Conservation (phyloP, 805 yeast species). For the Cephaloascus albidus region DNA sequence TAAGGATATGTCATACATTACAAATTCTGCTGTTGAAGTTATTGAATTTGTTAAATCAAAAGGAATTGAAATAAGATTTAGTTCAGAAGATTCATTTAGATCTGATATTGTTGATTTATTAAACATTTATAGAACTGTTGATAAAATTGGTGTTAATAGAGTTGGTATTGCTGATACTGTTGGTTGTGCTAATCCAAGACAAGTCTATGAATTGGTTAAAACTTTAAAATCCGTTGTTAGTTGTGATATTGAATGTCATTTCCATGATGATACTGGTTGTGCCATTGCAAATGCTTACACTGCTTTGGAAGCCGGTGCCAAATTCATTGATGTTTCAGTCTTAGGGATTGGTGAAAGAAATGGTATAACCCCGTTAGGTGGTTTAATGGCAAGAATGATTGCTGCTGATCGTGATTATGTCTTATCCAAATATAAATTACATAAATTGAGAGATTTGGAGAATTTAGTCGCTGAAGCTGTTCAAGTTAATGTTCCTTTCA, state of each 20-base stretch:
- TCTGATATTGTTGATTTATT: slow-evolving; percentile 91
- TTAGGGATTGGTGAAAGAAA: slow-evolving; percentile 98
- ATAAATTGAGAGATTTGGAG: slow-evolving; percentile 92
- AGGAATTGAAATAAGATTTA: slow-evolving; percentile 93
- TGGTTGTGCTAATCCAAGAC: slow-evolving; percentile 98
- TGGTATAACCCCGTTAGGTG: slow-evolving; percentile 97
- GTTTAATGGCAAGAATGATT: slow-evolving; percentile 98
- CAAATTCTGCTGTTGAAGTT: slow-evolving; percentile 92
- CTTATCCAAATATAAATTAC: slow-evolving; percentile 85
- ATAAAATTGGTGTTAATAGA: slow-evolving; percentile 95
- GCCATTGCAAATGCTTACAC: slow-evolving; percentile 98
- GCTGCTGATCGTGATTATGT: slow-evolving; percentile 97
- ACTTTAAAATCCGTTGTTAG: slow-evolving; percentile 89
- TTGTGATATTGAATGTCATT: slow-evolving; percentile 97
- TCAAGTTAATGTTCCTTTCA: slow-evolving; percentile 94
- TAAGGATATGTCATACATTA: slow-evolving; percentile 96
- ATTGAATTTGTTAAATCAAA: slow-evolving; percentile 95
- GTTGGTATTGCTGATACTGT: slow-evolving; percentile 99
- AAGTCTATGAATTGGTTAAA: slow-evolving; percentile 92
- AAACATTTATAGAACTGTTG: slow-evolving; percentile 93
- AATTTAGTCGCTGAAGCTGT: slow-evolving; percentile 95
- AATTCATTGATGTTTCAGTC: slow-evolving; percentile 87
- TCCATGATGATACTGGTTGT: slow-evolving; percentile 98
- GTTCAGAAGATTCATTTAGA: slow-evolving; percentile 96
- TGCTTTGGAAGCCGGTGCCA: slow-evolving; percentile 96